These are phyloP conservation scores for Agaricales sp. DNA, from an alignment of 1,284 basidiomycete species.

Conservation along the genomic window DNA sequence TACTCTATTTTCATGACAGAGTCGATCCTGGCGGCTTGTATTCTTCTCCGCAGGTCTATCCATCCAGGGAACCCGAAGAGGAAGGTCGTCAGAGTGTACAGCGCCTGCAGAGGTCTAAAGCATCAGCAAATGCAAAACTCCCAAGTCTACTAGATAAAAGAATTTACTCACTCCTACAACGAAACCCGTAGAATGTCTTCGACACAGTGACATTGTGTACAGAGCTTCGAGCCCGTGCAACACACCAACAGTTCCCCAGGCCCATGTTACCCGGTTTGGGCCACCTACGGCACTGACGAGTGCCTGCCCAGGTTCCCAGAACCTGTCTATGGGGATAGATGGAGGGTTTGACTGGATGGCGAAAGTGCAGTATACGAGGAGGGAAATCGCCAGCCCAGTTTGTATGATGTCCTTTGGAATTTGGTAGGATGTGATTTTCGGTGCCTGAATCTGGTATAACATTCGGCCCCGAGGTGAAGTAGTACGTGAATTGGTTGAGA, in stretches of 20 bases:
- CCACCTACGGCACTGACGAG: slow-evolving; percentile 12
- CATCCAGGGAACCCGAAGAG: slow-evolving; percentile 45
- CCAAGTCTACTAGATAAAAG: slow-evolving; percentile 8
- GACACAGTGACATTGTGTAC: slow-evolving; percentile 44
- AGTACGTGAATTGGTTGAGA: background rate
- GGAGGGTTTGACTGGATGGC: slow-evolving; percentile 20
- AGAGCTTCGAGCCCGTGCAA: slow-evolving; percentile 40
- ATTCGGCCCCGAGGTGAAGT: background rate
- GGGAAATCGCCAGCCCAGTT: slow-evolving; percentile 15
- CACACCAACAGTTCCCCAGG: slow-evolving; percentile 15
- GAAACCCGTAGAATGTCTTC: slow-evolving; percentile 44
- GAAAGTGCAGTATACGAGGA: slow-evolving; percentile 32
- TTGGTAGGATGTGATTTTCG: slow-evolving; percentile 47
- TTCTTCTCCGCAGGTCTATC: slow-evolving; percentile 38
- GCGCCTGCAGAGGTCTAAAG: slow-evolving; percentile 22
- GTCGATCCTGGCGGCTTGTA: slow-evolving; percentile 59
- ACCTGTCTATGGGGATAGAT: slow-evolving; percentile 14
- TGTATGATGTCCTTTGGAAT: slow-evolving; percentile 22
- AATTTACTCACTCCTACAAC: slow-evolving; percentile 37
- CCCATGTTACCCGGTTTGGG: slow-evolving; percentile 10
- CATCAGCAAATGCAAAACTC: slow-evolving; percentile 3
- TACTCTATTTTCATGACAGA: slow-evolving; percentile 62
- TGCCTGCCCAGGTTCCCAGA: slow-evolving; percentile 15
- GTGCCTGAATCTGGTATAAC: slow-evolving; percentile 42
- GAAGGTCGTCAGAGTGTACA: slow-evolving; percentile 41